Base-by-base conservation (phyloP, 176 grass and related monocot species). In the Carex myosuroides region DNA sequence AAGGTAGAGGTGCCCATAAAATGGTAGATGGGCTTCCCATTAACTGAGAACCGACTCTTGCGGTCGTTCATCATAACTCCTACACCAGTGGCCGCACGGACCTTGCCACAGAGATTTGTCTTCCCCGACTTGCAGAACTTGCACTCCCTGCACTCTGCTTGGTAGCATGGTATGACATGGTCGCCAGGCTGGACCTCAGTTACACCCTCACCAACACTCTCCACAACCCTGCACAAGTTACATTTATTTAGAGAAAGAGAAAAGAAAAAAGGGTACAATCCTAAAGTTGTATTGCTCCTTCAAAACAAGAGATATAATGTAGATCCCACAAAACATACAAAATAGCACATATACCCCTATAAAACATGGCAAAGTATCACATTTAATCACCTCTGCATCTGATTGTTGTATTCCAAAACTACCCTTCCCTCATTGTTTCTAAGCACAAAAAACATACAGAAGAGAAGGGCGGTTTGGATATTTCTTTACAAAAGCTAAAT, bases 1-100 rank as follows among this genome's bases (percentile, higher is more conserved):
- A 99, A 99, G 10, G 96, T 99, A 24, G 96, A 99, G 74, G 96
- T 99, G 2, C 96, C 96, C 96, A 99, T 99, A 83, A 99, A 99
- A 90, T 99, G 96, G 81, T 95, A 95, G 46, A 99, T 95, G 33
- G 88, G 87, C 16, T 92, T 99, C 5, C 96, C 93, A 74, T 95
- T 92, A 56, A 99, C 33, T 12, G 92, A 92, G 89, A 99, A 99
- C 70, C 93, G 85, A 85, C 88, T 93, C 82, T 95, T 90, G 70
- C 81, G 83, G 13, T 99, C 96, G 41, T 67, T 95, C 96, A 99
- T 93, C 96, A 99, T 99, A 42, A 99, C 80, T 32, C 96, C 96
- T 2, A 83, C 89, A 32, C 96, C 96, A 44, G 96, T 95, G 33
- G 96, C 96, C 21, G 18, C 41, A 32, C 96, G 96, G 77, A 99